Base-by-base conservation (phyloP, 306 rosid genomes). In the Glycine latifolia region DNA sequence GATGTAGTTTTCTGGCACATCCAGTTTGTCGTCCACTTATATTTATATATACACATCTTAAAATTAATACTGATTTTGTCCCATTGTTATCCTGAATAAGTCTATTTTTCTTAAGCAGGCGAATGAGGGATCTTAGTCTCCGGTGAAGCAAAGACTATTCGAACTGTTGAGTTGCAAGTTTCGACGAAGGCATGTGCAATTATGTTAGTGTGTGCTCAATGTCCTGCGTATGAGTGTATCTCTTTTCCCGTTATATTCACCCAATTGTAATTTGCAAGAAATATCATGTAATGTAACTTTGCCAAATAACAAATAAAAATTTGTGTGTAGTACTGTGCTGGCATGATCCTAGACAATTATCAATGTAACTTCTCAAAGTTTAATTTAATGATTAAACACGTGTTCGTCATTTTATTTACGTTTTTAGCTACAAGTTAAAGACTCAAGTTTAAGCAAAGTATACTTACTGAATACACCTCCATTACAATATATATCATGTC, bases 101-200 rank as follows among this genome's bases (percentile, higher is more conserved):
- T 11, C 12, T 41, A 8, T 26, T 26, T 85, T 75, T 16, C 46
- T 60, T 71, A 11, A n/a, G 60, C 92, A 86, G 91, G 89, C 73
- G 83, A n/a, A 84, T 91, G 88, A 83, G 85, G 85, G 87, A 91
- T 86, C 87, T 89, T 49, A 89, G 82, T 88, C 78, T 88, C 55
- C 89, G 73, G 56, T 83, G 86, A 87, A 47, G 78, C 54, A 75
- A 67, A 71, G 39, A 79, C 59, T 1, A 33, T 39, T 6, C 44
- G 54, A 67, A 54, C 15, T 48, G 9, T 65, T 56, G 59, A 76
- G 26, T 78, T 43, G 46, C 75, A 35, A 26, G 52, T 67, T 47
- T 26, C 31, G 31, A 26, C 31, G 2, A 26, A 26, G 2, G 31
- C 31, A 26, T 53, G 50, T 46, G 83, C 56, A 73, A 77, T n/a